Evolutionary conservation across 306 rosid genomes (phyloP), one percentile per base, ranked within the genome.

Genomic region (Glycyrrhiza uralensis): DNA sequence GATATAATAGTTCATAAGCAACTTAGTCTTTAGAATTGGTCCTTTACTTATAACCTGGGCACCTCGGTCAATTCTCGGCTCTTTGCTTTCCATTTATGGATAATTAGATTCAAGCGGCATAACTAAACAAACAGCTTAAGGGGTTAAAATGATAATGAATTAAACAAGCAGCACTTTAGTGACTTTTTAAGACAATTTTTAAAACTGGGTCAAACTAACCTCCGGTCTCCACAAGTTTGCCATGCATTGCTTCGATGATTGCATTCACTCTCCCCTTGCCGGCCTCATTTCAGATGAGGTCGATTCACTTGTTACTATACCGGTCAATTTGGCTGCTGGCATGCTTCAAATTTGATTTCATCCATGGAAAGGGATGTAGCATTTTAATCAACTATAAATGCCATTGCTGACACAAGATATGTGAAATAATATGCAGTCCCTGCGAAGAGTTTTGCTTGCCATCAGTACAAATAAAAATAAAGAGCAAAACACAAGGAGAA

Each of bases 381-480:
- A 68, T 78, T 82, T 75, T 86, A 60, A 39, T 84, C 82, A 56
- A 66, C 28, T 50, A 83, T 60, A 71, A 83, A 83, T 79, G 76
- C 39, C 80, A 81, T 81, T 42, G 82, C 81, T 32, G 82, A 79
- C 59, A 79, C 84, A 20, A 81, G 84, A 79, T 78, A 82, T 66
- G 85, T 84, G 81, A 78, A 77, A 78, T 76, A 78, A 84, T 76
- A 89, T 12, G 81, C 81, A 9, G 82, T 77, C 77, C 76, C 84
- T 13, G 86, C 83, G 35, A 76, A 76, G 67, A 88, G 84, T 80
- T 83, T 84, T 59, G 76, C 80, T 75, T 84, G 82, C 82, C 87
- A 74, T 51, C 85, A 76, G 54, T 81, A 38, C 19, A 49, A 10
- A 24, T 62, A 51, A 32, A 10, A 6, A 7, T 51, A 9, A 24